Conservation (phyloP, 2,329 filamentous ascomycete species). For the Lachnellula hyalina region DNA sequence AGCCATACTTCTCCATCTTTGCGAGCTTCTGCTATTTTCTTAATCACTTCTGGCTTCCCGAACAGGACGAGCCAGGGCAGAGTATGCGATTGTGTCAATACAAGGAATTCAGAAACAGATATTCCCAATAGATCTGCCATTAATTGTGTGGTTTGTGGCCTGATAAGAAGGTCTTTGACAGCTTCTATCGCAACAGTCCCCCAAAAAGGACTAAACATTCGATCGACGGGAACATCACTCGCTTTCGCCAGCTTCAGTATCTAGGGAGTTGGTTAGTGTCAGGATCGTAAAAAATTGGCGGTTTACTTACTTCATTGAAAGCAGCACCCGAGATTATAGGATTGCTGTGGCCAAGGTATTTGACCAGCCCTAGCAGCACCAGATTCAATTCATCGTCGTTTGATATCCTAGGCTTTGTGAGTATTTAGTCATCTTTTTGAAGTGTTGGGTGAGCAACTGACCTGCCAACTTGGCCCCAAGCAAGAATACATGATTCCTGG, state of each 20-base stretch:
- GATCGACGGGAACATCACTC: conserved; percentile 55
- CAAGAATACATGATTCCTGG: conserved; percentile 79
- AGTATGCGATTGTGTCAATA: conserved; percentile 72
- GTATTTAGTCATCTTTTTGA: not conserved
- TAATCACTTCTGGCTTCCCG: conserved; percentile 71
- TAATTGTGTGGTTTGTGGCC: conserved; percentile 76
- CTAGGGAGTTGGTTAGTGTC: conserved; percentile 32
- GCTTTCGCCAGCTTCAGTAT: conserved; percentile 66
- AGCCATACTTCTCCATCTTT: conserved; percentile 60
- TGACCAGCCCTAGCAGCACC: conserved; percentile 74
- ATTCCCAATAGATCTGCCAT: conserved; percentile 78
- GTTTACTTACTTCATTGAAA: conserved; percentile 66
- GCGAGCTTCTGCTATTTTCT: conserved; percentile 73
- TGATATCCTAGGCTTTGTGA: conserved; percentile 48
- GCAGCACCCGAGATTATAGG: conserved; percentile 73
- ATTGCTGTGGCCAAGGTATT: conserved; percentile 82
- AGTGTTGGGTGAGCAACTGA: conserved; percentile 32
- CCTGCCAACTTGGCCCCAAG: conserved; percentile 79
- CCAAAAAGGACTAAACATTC: conserved; percentile 85
- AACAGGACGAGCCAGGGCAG: conserved; percentile 81
- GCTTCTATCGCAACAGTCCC: conserved; percentile 74
- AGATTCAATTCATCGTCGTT: conserved; percentile 81
- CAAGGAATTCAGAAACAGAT: conserved; percentile 67
- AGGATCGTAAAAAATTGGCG: not conserved
- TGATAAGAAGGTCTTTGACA: conserved; percentile 72